Conservation (phyloP, 2,329 filamentous ascomycete genomes). For the Phaeomoniella chlamydospora region DNA sequence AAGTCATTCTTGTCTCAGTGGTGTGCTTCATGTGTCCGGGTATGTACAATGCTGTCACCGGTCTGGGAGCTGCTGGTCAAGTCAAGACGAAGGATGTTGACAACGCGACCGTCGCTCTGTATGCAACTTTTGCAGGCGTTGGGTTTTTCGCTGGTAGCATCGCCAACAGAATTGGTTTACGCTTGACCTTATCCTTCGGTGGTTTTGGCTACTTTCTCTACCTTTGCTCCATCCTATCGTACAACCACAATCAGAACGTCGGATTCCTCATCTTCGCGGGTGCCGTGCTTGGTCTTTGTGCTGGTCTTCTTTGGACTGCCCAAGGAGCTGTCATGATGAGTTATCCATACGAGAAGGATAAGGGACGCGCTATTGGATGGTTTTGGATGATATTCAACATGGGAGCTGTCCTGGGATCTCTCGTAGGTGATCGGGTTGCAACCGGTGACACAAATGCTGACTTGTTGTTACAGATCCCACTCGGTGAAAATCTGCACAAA, state of each 20-base stretch:
- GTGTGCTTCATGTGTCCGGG: constrained; percentile 60
- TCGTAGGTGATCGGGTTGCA: constrained; percentile 24
- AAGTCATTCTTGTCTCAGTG: constrained; percentile 56
- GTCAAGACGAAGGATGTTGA: constrained; percentile 44
- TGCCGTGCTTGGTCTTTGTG: constrained; percentile 22
- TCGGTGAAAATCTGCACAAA: constrained; percentile 30
- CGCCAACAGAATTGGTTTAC: constrained; percentile 17
- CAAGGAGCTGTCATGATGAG: constrained; percentile 43
- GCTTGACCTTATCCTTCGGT: constrained; percentile 15
- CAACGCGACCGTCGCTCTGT: constrained; percentile 55
- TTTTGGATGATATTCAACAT: constrained; percentile 88
- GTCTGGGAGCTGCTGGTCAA: constrained; percentile 51
- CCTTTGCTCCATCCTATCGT: constrained; percentile 21
- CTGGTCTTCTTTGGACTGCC: constrained; percentile 24
- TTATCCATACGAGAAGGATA: constrained; percentile 60
- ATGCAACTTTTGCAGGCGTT: constrained; percentile 48
- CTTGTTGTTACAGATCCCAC: constrained; percentile 21
- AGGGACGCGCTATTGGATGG: constrained; percentile 69
- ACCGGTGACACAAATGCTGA: no score
- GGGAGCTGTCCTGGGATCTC: constrained; percentile 63
- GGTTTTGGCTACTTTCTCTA: constrained; percentile 20
- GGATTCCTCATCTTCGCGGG: constrained; percentile 25
- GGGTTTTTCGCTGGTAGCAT: constrained; percentile 38
- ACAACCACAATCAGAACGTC: constrained; percentile 22
- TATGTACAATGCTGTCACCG: constrained; percentile 56